Base-by-base conservation (phyloP, 2,329 filamentous ascomycete genomes). In the Ustulina deusta region DNA sequence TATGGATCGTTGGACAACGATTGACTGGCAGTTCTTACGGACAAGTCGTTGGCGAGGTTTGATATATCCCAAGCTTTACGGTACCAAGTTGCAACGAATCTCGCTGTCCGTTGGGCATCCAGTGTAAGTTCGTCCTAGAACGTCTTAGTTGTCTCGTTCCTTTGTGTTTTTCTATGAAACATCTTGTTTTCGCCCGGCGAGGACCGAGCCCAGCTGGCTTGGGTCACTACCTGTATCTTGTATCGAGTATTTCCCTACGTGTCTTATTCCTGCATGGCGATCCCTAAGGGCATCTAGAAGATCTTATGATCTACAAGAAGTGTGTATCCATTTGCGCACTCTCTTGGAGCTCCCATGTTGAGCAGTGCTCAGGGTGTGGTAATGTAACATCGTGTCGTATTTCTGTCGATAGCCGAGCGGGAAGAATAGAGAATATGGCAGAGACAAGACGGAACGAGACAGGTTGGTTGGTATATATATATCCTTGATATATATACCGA, bases 321-420 rank as follows among this genome's bases (percentile, higher is more conserved):
- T 36, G n/a, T 34, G 17, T 44, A 36, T 44, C n/a, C 44, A 34
- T 25, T 42, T 25, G 9, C 48, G 13, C 22, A n/a, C 25, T 11
- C 15, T 25, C 51, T 57, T 11, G 17, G 46, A 27, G 27, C 44
- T 25, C 13, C 13, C 46, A 52, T 46, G 44, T 32, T 9, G 29
- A 34, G 3, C 44, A 15, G 46, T 40, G 17, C 9, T 34, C 20
- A 11, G 11, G 29, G 64, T 64, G 65, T 56, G 60, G 34, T 51
- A 46, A 64, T 60, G 65, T 64, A 55, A 29, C 49, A 67, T 64
- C 6, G 42, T 17, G 38, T 32, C 22, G 34, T 20, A 27, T 58
- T 55, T 15, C 48, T 59, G 34, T 56, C 60, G 61, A 67, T 63
- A 64, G 61, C 65, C 65, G 61, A 64, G 55, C 55, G 61, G 61